Conservation (phyloP, 257 asterid genomes). For the Ocimum tenuiflorum region DNA sequence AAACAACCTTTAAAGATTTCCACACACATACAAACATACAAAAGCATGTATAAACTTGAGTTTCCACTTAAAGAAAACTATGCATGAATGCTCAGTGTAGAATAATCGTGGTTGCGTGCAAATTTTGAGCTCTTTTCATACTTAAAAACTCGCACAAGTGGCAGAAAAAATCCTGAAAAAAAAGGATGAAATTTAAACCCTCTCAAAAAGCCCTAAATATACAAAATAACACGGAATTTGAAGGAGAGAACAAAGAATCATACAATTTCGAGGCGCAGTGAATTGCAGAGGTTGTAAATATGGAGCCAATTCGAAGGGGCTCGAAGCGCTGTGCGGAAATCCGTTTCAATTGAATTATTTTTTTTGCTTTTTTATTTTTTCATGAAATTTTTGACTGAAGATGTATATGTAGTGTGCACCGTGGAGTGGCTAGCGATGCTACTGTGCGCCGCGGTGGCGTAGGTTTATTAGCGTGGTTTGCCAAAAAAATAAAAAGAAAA, state of each 20-base stretch:
- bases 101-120: slow-evolving; percentile 10
- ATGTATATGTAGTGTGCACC: slow-evolving; percentile 7
- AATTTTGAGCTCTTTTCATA: not conserved
- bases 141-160: slow-evolving; percentile 3
- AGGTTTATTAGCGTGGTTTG: too few species aligned
- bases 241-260: not conserved
- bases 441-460: slow-evolving; percentile 20
- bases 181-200: not conserved
- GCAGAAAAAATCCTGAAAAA: not conserved
- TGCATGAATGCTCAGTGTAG: slow-evolving; percentile 22
- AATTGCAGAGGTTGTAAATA: not conserved
- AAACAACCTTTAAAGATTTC: not conserved
- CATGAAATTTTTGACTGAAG: not conserved
- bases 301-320: slow-evolving; percentile 20
- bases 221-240: not conserved
- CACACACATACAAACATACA: not conserved
- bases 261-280: slow-evolving; percentile 10
- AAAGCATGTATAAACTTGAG: slow-evolving; percentile 4
- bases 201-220: slow-evolving; percentile 30
- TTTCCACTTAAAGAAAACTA: not conserved
- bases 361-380: slow-evolving; percentile 18
- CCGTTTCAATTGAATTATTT: slow-evolving; percentile 13
- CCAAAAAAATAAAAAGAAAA: too few species aligned
- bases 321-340: not conserved
- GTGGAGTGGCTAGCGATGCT: slow-evolving; percentile 18